Evolutionary conservation across 2,329 filamentous ascomycete species (phyloP), one percentile per base, ranked within the genome.

Genomic region (Colletotrichum lupini): DNA sequence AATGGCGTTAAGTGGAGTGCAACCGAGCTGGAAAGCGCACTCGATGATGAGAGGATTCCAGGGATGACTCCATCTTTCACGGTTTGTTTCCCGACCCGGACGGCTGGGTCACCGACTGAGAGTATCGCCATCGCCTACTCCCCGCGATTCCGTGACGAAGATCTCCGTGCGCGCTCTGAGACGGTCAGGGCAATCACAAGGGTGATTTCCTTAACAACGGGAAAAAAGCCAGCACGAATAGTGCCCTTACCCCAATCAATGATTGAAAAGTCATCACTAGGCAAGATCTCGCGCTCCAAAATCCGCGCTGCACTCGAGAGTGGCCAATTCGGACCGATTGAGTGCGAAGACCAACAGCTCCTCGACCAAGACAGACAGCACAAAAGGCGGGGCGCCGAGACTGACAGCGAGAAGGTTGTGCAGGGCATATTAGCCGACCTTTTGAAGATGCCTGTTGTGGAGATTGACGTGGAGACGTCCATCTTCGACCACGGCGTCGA

Each of bases 1-100:
- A 88, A 88, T 71, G 86, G 85, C 0, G 78, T 87, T 62, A 88
- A 87, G 26, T 79, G 82, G 46, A 74, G 72, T 30, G 78, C 82
- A 0, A 64, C 78, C 3, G 83, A 83, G 9, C 76, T 89, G 2
- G 82, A 87, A 55, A 65, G 72, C 1, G 78, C 81, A 0, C 75
- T 88, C 3, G 82, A 87, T 52, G 68, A 81, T 16, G 79, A 80
- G 1, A 32, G 76, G 32, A 76, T 80, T 28, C 24, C 78, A 42
- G 72, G 77, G 4, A 26, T 80, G 0, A 68, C 68, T 2, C 76
- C 76, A n/a, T 78, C 75, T 0, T 84, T 76, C 75, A 81, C 78
- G 0, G 79, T 85, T 3, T 81, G 83, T 12, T 89, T 90, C 79
- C 79, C 77, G 3, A 73, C 71, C 12, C 37, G 71, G n/a, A 32